A percentile compares a stretch with the other conserved stretches of the same genome.
phyloP scores from a whole-genome alignment of 345 rosid species.

The Streptanthus diversifolius region DNA sequence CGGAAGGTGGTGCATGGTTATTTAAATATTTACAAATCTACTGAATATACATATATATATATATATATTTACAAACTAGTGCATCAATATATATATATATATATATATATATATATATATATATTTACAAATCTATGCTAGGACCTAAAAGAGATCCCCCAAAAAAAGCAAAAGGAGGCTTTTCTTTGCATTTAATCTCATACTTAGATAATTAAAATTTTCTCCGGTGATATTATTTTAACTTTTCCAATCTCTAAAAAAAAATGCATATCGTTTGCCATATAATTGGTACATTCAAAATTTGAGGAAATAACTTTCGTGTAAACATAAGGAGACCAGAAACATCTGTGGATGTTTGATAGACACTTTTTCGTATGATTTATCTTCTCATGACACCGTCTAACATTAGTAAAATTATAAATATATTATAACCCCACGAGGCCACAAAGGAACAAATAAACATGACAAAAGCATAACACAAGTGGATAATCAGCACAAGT shows the following conservation, averaged over 20 bases:
- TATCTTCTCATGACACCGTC: background rate
- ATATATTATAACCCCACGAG: background rate
- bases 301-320: background rate
- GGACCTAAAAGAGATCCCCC: background rate
- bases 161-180: background rate
- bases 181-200: background rate
- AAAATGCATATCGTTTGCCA: background rate
- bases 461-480: background rate
- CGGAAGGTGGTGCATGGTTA: background rate
- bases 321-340: background rate
- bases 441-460: background rate
- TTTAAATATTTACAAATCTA: too few relatives aligned
- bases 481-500: slow-evolving; percentile 19
- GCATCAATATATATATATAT: too few relatives aligned
- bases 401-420: background rate
- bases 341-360: slow-evolving; percentile 17
- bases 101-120: too few relatives aligned
- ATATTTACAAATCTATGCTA: background rate
- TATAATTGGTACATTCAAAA: background rate
- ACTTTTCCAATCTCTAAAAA: background rate
- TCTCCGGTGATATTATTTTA: background rate
- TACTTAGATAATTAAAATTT: background rate
- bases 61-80: too few relatives aligned
- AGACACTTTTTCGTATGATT: slow-evolving; percentile 13
- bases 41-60: too few relatives aligned